phyloP scores from a whole-genome alignment of 2,329 filamentous ascomycete genomes.

The Leptodontidium sp. region DNA sequence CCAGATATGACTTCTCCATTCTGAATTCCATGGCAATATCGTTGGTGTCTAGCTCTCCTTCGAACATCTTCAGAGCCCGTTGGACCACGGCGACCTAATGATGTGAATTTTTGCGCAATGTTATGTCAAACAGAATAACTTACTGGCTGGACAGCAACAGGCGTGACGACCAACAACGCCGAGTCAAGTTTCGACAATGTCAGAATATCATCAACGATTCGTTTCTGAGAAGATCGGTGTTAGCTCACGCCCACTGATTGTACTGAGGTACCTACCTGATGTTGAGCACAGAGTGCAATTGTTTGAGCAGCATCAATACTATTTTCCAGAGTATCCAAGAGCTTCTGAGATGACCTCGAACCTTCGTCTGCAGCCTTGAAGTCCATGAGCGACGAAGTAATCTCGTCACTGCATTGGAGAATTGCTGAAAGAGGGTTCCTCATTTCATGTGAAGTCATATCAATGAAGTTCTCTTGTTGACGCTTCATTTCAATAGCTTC shows the following conservation, averaged over 20 bases:
- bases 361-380: conserved; percentile 33
- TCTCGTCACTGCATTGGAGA: conserved; percentile 79
- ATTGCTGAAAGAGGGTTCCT: conserved; percentile 79
- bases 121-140: conserved; percentile 34
- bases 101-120: neutral
- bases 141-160: conserved; percentile 73
- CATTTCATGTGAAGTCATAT: conserved; percentile 79
- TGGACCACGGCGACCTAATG: conserved; percentile 62
- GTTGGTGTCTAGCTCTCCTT: conserved; percentile 75
- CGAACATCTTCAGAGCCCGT: conserved; percentile 79
- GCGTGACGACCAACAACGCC: conserved; percentile 73
- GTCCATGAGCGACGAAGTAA: conserved; percentile 54
- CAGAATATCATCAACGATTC: conserved; percentile 73
- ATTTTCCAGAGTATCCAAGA: conserved; percentile 59
- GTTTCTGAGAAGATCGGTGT: conserved; percentile 60
- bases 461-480: conserved; percentile 76
- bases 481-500: conserved; percentile 84
- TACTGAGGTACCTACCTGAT: conserved; percentile 52
- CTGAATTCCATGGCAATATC: conserved; percentile 75
- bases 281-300: conserved; percentile 78
- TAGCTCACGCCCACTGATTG: conserved; percentile 4
- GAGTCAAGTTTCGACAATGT: conserved; percentile 76
- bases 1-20: conserved; percentile 72
- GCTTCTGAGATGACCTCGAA: conserved; percentile 46
- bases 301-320: conserved; percentile 81